Conservation (phyloP, 2,329 filamentous ascomycete genomes). For the Diaporthe sp. region DNA sequence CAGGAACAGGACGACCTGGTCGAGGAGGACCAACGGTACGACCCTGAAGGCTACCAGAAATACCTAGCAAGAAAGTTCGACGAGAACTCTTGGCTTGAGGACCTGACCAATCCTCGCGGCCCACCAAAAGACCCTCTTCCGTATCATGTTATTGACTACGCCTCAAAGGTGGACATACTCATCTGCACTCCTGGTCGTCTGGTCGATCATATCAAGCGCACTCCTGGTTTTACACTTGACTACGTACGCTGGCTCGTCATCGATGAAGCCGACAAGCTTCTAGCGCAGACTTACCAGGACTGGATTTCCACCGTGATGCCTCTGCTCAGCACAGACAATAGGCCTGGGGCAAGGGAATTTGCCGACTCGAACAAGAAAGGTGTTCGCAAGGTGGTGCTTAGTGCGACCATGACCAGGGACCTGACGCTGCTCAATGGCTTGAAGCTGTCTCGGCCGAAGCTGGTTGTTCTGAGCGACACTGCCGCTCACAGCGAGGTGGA, state of each 20-base stretch:
- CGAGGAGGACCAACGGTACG: slow-evolving; percentile 68
- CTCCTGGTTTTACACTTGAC: slow-evolving; percentile 83
- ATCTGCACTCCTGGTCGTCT: slow-evolving; percentile 93
- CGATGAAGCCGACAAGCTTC: slow-evolving; percentile 92
- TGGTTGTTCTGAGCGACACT: slow-evolving; percentile 75
- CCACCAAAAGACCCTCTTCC: slow-evolving; percentile 57
- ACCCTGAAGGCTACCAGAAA: slow-evolving; percentile 70
- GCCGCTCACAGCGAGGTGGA: slow-evolving; percentile 57
- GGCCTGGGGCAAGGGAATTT: slow-evolving; percentile 66
- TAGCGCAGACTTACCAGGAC: slow-evolving; percentile 93
- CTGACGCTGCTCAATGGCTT: slow-evolving; percentile 83
- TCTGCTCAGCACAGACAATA: too few species aligned
- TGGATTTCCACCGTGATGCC: slow-evolving; percentile 84
- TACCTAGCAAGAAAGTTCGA: slow-evolving; percentile 53
- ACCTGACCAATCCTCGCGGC: slow-evolving; percentile 14
- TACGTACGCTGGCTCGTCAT: slow-evolving; percentile 90
- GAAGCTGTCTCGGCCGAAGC: slow-evolving; percentile 78
- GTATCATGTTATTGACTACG: slow-evolving; percentile 74
- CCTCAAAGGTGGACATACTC: slow-evolving; percentile 85
- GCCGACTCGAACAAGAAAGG: slow-evolving; percentile 65
- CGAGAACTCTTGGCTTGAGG: slow-evolving; percentile 55
- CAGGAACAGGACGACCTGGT: slow-evolving; percentile 68
- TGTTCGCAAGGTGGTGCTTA: slow-evolving; percentile 86
- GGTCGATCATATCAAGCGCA: slow-evolving; percentile 90
- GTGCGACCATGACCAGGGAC: slow-evolving; percentile 92